phyloP scores from a whole-genome alignment of 2,329 filamentous ascomycete species.

The Lasiodiplodia theobromae region DNA sequence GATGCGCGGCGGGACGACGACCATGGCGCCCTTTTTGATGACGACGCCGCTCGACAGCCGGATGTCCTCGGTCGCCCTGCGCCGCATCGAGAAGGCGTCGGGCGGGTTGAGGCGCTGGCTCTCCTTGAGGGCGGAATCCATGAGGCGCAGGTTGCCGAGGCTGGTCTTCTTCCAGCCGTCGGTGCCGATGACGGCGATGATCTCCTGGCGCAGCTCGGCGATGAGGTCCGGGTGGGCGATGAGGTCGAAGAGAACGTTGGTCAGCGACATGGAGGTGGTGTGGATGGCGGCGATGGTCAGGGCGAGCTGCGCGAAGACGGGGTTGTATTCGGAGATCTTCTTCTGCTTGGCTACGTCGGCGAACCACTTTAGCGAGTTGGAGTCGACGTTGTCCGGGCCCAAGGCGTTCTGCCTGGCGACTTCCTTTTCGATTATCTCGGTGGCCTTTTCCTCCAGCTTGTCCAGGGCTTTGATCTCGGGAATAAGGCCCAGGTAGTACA shows the following conservation, averaged over 20 bases:
- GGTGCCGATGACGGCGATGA: not conserved
- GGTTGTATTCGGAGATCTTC: not conserved
- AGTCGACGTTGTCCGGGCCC: too few species aligned
- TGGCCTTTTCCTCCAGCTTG: not conserved
- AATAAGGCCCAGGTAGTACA: not conserved
- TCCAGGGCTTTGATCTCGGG: not conserved
- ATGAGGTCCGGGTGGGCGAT: slow-evolving; percentile 33
- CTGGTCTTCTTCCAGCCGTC: slow-evolving; percentile 22
- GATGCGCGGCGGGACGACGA: not conserved
- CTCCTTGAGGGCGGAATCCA: slow-evolving; percentile 34
- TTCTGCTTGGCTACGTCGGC: not conserved
- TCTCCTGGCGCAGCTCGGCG: slow-evolving; percentile 31
- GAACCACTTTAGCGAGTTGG: not conserved
- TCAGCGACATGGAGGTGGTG: not conserved
- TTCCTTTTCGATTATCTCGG: not conserved
- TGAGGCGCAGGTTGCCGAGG: slow-evolving; percentile 23
- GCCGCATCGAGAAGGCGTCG: not conserved
- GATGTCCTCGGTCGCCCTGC: not conserved
- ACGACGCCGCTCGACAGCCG: not conserved
- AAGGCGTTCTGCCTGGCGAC: not conserved
- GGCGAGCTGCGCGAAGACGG: not conserved
- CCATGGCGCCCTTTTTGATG: not conserved
- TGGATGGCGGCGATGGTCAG: slow-evolving; percentile 33
- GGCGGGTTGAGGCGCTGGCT: slow-evolving; percentile 10
- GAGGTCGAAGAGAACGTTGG: slow-evolving; percentile 28